These are phyloP conservation scores for Pythium periplocum DNA, from an alignment of 352 stramenopile species.

Conservation along the genomic window DNA sequence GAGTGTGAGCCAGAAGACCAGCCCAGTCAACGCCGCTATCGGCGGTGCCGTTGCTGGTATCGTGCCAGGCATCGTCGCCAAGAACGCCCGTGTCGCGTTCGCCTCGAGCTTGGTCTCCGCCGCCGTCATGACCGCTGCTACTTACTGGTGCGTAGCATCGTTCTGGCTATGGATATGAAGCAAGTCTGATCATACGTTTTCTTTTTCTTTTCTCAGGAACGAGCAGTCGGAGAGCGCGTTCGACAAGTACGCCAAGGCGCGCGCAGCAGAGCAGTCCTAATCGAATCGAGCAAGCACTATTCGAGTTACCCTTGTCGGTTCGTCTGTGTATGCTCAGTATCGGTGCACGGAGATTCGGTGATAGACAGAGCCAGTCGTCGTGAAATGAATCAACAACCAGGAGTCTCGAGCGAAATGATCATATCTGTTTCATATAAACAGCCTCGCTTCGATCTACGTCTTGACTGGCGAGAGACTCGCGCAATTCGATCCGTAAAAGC, in stretches of 20 bases:
- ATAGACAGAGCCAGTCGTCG: not conserved
- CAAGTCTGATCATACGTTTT: not conserved
- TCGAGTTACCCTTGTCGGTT: too few relatives aligned
- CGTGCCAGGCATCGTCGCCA: slow-evolving; percentile 67
- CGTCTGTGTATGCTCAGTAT: too few relatives aligned
- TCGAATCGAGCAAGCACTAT: too few relatives aligned
- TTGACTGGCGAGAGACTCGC: slow-evolving; percentile 55
- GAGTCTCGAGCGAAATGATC: not conserved
- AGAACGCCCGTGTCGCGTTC: slow-evolving; percentile 65
- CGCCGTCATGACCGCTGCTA: slow-evolving; percentile 38
- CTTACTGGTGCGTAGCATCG: slow-evolving; percentile 55
- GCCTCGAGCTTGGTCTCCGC: slow-evolving; percentile 39
- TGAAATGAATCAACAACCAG: not conserved
- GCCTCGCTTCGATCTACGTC: too few relatives aligned
- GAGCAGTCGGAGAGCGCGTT: slow-evolving; percentile 39
- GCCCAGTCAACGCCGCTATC: slow-evolving; percentile 62
- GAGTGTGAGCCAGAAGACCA: slow-evolving; percentile 64
- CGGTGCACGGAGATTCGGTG: too few relatives aligned
- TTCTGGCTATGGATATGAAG: not conserved
- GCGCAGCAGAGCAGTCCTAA: slow-evolving; percentile 48
- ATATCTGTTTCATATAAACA: too few relatives aligned
- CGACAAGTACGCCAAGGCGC: slow-evolving; percentile 63
- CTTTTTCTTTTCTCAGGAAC: slow-evolving; percentile 23
- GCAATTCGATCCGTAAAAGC: slow-evolving; percentile 80
- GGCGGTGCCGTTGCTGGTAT: slow-evolving; percentile 58